Conservation (phyloP, 2,329 filamentous ascomycete species). For the Claviceps arundinis region DNA sequence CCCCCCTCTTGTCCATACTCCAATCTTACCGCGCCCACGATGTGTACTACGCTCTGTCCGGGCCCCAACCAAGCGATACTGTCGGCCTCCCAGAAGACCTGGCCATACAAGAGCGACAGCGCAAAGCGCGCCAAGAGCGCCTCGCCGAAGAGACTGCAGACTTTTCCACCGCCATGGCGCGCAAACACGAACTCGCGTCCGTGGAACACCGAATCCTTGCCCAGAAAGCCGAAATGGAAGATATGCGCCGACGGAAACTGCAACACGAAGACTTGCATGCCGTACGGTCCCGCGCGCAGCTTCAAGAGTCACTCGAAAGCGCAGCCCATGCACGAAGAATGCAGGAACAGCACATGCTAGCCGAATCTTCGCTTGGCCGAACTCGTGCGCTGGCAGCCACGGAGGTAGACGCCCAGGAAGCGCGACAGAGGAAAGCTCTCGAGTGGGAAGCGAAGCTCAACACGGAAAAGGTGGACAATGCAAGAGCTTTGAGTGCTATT, state of each 20-base stretch:
- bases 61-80: slow-evolving; percentile 39
- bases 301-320: slow-evolving; percentile 29
- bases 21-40: slow-evolving; percentile 38
- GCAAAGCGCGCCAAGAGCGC: slow-evolving; percentile 32
- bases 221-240: slow-evolving; percentile 37
- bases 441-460: slow-evolving; percentile 36
- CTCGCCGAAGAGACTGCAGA: slow-evolving; percentile 34
- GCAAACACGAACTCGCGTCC: slow-evolving; percentile 36
- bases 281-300: slow-evolving; percentile 29
- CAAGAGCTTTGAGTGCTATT: slow-evolving; percentile 35
- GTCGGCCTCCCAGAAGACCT: slow-evolving; percentile 39
- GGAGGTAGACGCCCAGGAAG: slow-evolving; percentile 32
- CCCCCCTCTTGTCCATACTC: slow-evolving; percentile 33
- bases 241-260: slow-evolving; percentile 32
- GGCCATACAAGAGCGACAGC: slow-evolving; percentile 34
- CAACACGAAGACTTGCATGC: slow-evolving; percentile 31
- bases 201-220: slow-evolving; percentile 37
- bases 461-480: slow-evolving; percentile 32
- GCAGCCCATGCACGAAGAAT: slow-evolving; percentile 22
- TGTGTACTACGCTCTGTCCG: slow-evolving; percentile 39
- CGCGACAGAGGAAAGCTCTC: slow-evolving; percentile 29
- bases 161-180: slow-evolving; percentile 32
- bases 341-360: slow-evolving; percentile 33
- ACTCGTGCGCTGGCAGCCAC: slow-evolving; percentile 31
- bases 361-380: slow-evolving; percentile 31